A percentile compares a stretch with the other conserved stretches of the same genome.
These are phyloP conservation scores for Candida sithepensis DNA, from an alignment of 805 yeast genomes.

Conservation along the genomic window DNA sequence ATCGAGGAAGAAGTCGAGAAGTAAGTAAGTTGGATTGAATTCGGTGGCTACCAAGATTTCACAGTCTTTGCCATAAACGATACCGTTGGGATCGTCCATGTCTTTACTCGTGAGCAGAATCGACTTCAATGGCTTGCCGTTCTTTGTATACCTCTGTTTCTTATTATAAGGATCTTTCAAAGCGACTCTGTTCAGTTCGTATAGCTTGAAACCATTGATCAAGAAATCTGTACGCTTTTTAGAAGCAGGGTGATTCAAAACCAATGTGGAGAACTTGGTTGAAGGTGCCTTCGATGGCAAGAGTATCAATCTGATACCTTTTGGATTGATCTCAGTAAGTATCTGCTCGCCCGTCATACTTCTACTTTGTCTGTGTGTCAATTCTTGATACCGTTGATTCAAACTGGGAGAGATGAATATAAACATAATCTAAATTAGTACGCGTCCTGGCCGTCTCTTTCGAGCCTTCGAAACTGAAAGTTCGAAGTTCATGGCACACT, in stretches of 20 bases:
- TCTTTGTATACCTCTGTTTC: constrained; percentile 26
- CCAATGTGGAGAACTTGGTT: constrained; percentile 7
- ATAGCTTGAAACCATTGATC: constrained; percentile 24
- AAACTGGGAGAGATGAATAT: too few relatives aligned
- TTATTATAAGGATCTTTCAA: constrained; percentile 33
- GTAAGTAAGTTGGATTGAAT: constrained; percentile 38
- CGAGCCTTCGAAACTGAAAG: too few relatives aligned
- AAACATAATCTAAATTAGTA: too few relatives aligned
- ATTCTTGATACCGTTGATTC: too few relatives aligned
- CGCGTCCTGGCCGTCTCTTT: too few relatives aligned
- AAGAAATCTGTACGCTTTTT: constrained; percentile 13
- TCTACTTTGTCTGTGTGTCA: background rate
- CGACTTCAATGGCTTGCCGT: constrained; percentile 39
- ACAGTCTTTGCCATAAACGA: constrained; percentile 37
- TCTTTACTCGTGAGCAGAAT: constrained; percentile 30
- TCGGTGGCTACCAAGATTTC: constrained; percentile 37
- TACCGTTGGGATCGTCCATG: constrained; percentile 24
- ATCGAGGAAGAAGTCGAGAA: constrained; percentile 35
- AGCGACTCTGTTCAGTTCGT: constrained; percentile 38
- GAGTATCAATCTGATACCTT: constrained; percentile 10
- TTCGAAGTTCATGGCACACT: too few relatives aligned
- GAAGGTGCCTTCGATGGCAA: constrained; percentile 9
- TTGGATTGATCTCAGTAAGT: constrained; percentile 6
- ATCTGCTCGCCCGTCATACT: constrained; percentile 8
- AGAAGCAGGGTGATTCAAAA: constrained; percentile 14